Conservation (phyloP, 2,329 filamentous ascomycete genomes). For the Aureobasidium namibiae region DNA sequence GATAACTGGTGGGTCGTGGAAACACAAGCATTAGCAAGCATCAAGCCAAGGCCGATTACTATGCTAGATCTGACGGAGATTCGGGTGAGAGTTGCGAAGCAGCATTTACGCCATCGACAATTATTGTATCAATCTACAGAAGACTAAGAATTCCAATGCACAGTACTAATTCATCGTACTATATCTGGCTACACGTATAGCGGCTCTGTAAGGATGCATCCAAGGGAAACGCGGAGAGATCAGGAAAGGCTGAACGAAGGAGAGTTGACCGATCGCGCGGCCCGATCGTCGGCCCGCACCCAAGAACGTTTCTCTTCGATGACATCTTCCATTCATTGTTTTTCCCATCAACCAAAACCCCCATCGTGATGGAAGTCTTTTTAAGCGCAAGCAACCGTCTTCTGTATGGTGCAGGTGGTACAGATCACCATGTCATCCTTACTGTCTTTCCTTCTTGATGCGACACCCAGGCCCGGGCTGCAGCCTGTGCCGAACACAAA, state of each 20-base stretch:
- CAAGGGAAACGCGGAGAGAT: neutral
- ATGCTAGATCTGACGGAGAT: neutral
- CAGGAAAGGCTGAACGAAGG: neutral
- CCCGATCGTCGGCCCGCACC: conserved; percentile 1
- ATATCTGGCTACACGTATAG: neutral
- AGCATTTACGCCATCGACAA: neutral
- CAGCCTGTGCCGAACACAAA: conserved; percentile 34
- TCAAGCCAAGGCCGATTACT: neutral
- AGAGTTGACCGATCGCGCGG: neutral
- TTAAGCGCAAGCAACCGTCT: neutral
- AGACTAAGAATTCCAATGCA: neutral
- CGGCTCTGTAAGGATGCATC: neutral
- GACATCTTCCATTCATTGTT: conserved; percentile 12
- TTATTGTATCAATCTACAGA: neutral
- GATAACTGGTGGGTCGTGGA: no score
- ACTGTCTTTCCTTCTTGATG: neutral
- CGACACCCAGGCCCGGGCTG: conserved; percentile 29
- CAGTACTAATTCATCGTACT: neutral
- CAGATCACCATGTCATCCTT: conserved; percentile 5
- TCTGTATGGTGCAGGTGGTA: neutral
- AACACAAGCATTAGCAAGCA: neutral
- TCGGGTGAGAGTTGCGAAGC: neutral
- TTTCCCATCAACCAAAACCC: neutral
- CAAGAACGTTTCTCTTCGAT: conserved; percentile 4
- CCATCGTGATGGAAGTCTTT: conserved; percentile 1